These are phyloP conservation scores for Drechslerella dactyloides DNA, from an alignment of 2,329 filamentous ascomycete species.

Conservation along the genomic window DNA sequence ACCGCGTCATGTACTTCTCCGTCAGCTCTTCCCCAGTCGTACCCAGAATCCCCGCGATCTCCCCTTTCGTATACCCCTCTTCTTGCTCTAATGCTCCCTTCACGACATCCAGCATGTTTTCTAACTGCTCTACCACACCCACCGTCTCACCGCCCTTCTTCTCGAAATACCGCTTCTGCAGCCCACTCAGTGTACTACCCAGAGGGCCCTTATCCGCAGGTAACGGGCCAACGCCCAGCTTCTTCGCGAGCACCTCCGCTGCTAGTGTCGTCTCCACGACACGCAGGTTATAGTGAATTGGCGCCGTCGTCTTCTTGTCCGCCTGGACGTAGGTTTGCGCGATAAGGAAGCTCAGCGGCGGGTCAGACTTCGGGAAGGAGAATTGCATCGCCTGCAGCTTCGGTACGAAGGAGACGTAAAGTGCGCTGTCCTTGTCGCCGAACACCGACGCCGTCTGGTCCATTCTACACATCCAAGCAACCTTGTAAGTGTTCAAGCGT, in stretches of 20 bases:
- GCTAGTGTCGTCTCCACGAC: slow-evolving; percentile 95
- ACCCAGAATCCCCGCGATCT: slow-evolving; percentile 75
- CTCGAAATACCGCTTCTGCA: slow-evolving; percentile 82
- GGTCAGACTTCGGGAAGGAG: slow-evolving; percentile 78
- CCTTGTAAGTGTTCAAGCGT: not conserved
- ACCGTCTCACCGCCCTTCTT: slow-evolving; percentile 59
- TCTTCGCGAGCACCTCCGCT: slow-evolving; percentile 70
- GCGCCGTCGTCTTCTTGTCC: slow-evolving; percentile 92
- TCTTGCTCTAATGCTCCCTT: slow-evolving; percentile 75
- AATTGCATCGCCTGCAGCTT: slow-evolving; percentile 77
- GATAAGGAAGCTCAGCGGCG: slow-evolving; percentile 88
- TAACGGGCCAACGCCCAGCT: slow-evolving; percentile 67
- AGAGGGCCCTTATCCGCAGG: slow-evolving; percentile 81
- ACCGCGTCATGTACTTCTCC: slow-evolving; percentile 79
- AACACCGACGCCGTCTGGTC: slow-evolving; percentile 97
- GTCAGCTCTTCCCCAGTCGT: slow-evolving; percentile 75
- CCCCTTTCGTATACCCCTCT: slow-evolving; percentile 85
- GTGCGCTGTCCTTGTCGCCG: slow-evolving; percentile 80
- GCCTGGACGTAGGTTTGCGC: slow-evolving; percentile 92
- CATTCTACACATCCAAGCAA: slow-evolving; percentile 68
- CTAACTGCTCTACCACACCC: slow-evolving; percentile 70
- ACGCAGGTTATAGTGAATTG: slow-evolving; percentile 93
- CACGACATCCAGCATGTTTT: slow-evolving; percentile 72
- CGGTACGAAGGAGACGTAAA: slow-evolving; percentile 89
- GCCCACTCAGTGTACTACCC: slow-evolving; percentile 80